Evolutionary conservation across 2,329 filamentous ascomycete genomes (phyloP).

Genomic region (Dactylellina parvicollis): DNA sequence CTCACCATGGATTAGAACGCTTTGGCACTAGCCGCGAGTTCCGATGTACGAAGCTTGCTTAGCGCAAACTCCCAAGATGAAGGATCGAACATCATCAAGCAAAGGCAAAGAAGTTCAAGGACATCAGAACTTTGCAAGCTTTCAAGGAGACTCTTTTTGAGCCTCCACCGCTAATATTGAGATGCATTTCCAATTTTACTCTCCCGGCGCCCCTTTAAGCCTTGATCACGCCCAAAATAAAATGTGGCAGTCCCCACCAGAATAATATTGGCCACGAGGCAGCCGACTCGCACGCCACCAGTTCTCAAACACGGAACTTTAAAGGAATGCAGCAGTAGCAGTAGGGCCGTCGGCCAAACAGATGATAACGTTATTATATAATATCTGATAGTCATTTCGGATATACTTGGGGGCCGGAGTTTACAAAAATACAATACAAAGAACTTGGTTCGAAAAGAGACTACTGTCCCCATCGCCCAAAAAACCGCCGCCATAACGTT

Average conservation of each 20-base stretch:
- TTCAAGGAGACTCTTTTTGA: constrained; percentile 13
- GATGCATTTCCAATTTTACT: background rate
- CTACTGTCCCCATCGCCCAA: too few relatives aligned
- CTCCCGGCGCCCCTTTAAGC: constrained; percentile 5
- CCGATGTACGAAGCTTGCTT: too few relatives aligned
- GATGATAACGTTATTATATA: constrained; percentile 23
- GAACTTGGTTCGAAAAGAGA: too few relatives aligned
- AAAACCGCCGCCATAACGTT: too few relatives aligned
- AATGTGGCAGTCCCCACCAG: background rate
- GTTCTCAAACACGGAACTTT: background rate
- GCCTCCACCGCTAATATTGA: background rate
- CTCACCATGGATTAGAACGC: background rate
- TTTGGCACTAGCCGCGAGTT: too few relatives aligned
- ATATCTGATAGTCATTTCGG: constrained; percentile 25
- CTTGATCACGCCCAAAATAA: background rate
- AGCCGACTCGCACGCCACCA: constrained; percentile 19
- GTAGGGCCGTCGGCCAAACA: background rate
- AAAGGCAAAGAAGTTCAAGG: too few relatives aligned
- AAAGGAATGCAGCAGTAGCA: too few relatives aligned
- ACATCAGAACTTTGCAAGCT: too few relatives aligned
- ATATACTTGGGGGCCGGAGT: constrained; percentile 1
- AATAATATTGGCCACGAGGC: constrained; percentile 16
- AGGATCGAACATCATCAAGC: too few relatives aligned
- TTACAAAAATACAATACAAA: background rate
- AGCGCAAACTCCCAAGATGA: too few relatives aligned